These are phyloP conservation scores for Fusarium sp. DNA, from an alignment of 2,329 filamentous ascomycete genomes.

Conservation along the genomic window DNA sequence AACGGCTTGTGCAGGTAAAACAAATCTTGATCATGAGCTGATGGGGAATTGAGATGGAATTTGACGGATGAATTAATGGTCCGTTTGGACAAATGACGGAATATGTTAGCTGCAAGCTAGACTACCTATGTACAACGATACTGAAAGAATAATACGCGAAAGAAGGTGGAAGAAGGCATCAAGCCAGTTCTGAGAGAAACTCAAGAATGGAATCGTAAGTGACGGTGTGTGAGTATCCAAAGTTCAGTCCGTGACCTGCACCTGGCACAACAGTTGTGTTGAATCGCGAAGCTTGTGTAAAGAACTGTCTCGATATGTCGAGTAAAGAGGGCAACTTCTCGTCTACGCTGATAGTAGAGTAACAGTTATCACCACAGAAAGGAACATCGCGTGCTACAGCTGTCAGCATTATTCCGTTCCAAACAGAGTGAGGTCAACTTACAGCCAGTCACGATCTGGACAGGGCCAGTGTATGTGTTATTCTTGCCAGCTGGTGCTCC, in stretches of 20 bases:
- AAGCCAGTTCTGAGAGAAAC: slow-evolving; percentile 44
- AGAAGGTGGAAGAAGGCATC: neutral
- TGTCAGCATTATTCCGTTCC: slow-evolving; percentile 5
- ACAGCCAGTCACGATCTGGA: slow-evolving; percentile 67
- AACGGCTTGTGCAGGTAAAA: slow-evolving; percentile 35
- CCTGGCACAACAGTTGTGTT: slow-evolving; percentile 62
- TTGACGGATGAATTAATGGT: neutral
- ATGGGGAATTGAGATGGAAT: neutral
- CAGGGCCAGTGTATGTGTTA: slow-evolving; percentile 61
- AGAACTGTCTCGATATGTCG: slow-evolving; percentile 51
- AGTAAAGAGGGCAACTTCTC: slow-evolving; percentile 53
- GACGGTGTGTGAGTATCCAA: slow-evolving; percentile 49
- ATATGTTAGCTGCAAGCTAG: neutral
- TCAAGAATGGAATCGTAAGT: slow-evolving; percentile 51
- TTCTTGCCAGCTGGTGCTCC: slow-evolving; percentile 47
- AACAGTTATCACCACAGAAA: slow-evolving; percentile 71
- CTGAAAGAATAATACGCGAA: neutral
- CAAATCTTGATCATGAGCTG: neutral
- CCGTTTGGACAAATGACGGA: neutral
- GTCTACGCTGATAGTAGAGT: slow-evolving; percentile 51
- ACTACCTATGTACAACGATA: slow-evolving; percentile 5
- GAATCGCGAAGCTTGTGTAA: slow-evolving; percentile 59
- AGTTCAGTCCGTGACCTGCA: slow-evolving; percentile 62
- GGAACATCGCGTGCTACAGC: slow-evolving; percentile 57
- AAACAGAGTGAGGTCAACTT: slow-evolving; percentile 20